These are phyloP conservation scores for Hydrangea macrophylla DNA, from an alignment of 148 eudicot genomes.

Conservation along the genomic window DNA sequence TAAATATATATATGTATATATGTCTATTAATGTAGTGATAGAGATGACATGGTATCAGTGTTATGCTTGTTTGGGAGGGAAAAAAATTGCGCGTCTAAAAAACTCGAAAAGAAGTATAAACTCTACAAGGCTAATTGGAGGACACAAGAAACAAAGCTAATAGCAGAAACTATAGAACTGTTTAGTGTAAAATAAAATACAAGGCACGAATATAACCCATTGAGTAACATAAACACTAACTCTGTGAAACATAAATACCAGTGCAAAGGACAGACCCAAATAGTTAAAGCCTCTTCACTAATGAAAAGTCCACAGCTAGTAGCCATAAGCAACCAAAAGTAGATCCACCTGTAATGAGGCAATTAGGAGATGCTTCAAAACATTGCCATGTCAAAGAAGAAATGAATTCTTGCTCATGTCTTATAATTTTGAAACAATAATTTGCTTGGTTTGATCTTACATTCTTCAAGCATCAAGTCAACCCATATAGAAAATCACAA, in stretches of 20 bases:
- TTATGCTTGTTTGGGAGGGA: no score
- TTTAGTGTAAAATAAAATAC: no score
- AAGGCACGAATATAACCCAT: no score
- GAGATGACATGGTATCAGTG: no score
- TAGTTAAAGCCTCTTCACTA: conserved; percentile 98
- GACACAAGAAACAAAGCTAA: no score
- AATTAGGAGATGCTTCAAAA: neutral
- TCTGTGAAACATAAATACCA: conserved; percentile 59
- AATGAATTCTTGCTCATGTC: neutral
- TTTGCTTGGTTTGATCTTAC: neutral
- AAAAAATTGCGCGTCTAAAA: no score
- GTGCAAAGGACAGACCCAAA: conserved; percentile 82
- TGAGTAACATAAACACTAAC: no score
- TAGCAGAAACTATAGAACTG: no score
- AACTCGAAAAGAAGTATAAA: no score
- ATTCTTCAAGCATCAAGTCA: neutral
- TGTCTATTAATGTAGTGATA: no score
- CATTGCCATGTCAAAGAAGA: neutral
- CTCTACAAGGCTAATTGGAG: no score
- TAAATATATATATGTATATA: no score
- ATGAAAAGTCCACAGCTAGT: conserved; percentile 88
- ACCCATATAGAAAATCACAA: neutral
- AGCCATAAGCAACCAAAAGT: conserved; percentile 98
- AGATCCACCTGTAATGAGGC: conserved; percentile 62
- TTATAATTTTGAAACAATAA: neutral